Conservation (phyloP, 306 rosid genomes). For the Quercus cerris region DNA sequence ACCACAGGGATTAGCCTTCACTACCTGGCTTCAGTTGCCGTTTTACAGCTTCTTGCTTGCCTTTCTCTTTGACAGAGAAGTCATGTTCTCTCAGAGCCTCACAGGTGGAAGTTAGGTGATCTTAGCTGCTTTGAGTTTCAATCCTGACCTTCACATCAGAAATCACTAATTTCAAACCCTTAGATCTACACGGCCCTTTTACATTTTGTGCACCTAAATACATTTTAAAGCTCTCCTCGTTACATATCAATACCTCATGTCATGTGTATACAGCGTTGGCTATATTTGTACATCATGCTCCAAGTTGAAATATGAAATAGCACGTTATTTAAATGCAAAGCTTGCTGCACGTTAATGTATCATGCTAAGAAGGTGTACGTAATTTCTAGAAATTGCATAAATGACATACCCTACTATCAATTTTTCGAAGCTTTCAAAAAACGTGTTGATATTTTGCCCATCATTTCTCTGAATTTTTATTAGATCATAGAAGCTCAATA, state of each 20-base stretch:
- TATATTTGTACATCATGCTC: neutral
- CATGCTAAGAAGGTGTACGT: too few relatives aligned
- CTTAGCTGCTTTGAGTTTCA: too few relatives aligned
- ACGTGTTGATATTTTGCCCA: too few relatives aligned
- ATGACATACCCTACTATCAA: too few relatives aligned
- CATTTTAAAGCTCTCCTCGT: neutral
- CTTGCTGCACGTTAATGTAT: too few relatives aligned
- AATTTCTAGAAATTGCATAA: too few relatives aligned
- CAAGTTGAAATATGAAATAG: neutral
- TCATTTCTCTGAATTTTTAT: too few relatives aligned
- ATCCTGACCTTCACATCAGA: too few relatives aligned
- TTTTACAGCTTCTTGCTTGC: neutral
- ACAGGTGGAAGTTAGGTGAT: neutral
- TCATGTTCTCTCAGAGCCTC: neutral
- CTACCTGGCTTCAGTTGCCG: neutral
- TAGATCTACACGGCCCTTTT: neutral
- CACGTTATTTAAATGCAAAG: neutral
- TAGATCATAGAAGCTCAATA: too few relatives aligned
- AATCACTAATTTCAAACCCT: too few relatives aligned
- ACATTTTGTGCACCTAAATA: neutral
- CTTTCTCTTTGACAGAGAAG: neutral
- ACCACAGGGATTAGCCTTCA: neutral
- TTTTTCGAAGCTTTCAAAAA: too few relatives aligned
- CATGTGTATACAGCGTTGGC: neutral
- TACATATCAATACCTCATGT: neutral